A percentile compares a stretch with the other conserved stretches of the same genome.
Conservation (phyloP, 805 yeast genomes). For the Ogataea minuta region DNA sequence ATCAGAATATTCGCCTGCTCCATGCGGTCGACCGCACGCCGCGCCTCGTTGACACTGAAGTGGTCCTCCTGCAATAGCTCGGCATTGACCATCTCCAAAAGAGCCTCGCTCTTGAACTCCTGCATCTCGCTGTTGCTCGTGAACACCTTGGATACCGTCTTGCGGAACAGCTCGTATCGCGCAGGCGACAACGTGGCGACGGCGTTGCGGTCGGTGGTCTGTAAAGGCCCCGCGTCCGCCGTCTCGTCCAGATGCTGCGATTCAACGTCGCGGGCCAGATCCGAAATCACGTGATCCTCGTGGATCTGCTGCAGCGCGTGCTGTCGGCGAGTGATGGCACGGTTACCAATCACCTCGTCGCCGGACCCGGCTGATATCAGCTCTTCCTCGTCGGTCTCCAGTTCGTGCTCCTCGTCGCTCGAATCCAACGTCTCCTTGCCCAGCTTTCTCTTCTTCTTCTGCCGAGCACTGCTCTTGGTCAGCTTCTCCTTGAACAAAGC, state of each 20-base stretch:
- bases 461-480: constrained; percentile 35
- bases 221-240: constrained; percentile 8
- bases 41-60: constrained; percentile 43
- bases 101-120: constrained; percentile 28
- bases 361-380: constrained; percentile 21
- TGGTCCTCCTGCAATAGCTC: constrained; percentile 44
- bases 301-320: constrained; percentile 25
- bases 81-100: constrained; percentile 26
- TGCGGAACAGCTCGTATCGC: constrained; percentile 46
- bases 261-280: constrained; percentile 26
- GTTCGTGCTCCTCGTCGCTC: constrained; percentile 27
- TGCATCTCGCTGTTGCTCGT: constrained; percentile 39
- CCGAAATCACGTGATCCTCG: constrained; percentile 21
- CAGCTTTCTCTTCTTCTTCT: constrained; percentile 37
- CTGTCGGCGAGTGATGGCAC: constrained; percentile 21
- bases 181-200: constrained; percentile 43
- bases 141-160: constrained; percentile 46
- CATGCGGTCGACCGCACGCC: constrained; percentile 43
- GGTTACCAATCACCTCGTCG: constrained; percentile 18
- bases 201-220: constrained; percentile 5
- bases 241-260: constrained; percentile 17
- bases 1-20: constrained; percentile 45
- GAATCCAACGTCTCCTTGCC: constrained; percentile 7
- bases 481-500: constrained; percentile 73
- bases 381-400: constrained; percentile 6